These are phyloP conservation scores for Penicillium sp. DNA, from an alignment of 2,329 filamentous ascomycete species.

Conservation along the genomic window DNA sequence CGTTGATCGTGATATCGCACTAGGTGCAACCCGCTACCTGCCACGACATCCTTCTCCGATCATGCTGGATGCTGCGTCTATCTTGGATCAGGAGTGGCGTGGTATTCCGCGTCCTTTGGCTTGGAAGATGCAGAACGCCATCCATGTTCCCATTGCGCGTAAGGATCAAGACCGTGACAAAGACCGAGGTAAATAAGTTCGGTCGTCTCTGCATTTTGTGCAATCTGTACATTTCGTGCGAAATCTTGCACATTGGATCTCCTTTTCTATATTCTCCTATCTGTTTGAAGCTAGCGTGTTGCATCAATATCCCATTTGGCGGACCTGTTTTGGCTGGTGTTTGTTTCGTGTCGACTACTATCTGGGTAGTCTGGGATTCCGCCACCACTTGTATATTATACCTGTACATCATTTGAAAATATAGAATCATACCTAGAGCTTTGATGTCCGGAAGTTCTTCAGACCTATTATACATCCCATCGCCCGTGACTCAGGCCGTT, in stretches of 20 bases:
- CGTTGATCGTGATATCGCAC: conserved; percentile 30
- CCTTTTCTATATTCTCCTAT: neutral
- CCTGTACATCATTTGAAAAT: conserved; percentile 13
- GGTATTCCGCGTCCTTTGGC: conserved; percentile 22
- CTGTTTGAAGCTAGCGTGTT: conserved; percentile 21
- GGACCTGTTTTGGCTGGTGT: conserved; percentile 9
- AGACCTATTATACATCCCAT: neutral
- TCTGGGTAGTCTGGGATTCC: conserved; percentile 2
- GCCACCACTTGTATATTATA: conserved; percentile 17
- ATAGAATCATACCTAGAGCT: conserved; percentile 15
- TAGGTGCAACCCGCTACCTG: conserved; percentile 19
- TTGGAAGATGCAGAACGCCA: conserved; percentile 35
- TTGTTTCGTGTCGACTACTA: conserved; percentile 13
- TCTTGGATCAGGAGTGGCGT: conserved; percentile 35
- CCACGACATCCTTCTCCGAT: conserved; percentile 25
- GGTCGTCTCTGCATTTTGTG: neutral
- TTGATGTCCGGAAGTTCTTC: neutral
- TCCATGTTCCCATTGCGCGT: conserved; percentile 29
- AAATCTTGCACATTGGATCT: too few relatives aligned
- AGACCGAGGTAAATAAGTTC: neutral
- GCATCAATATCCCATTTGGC: conserved; percentile 17
- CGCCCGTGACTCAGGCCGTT: too few relatives aligned
- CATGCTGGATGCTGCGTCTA: conserved; percentile 37
- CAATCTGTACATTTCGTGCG: neutral
- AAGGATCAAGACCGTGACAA: conserved; percentile 1